A percentile compares a stretch with the other conserved stretches of the same genome.
These are phyloP conservation scores for Salix viminalis DNA, from an alignment of 345 rosid genomes.

Conservation along the genomic window DNA sequence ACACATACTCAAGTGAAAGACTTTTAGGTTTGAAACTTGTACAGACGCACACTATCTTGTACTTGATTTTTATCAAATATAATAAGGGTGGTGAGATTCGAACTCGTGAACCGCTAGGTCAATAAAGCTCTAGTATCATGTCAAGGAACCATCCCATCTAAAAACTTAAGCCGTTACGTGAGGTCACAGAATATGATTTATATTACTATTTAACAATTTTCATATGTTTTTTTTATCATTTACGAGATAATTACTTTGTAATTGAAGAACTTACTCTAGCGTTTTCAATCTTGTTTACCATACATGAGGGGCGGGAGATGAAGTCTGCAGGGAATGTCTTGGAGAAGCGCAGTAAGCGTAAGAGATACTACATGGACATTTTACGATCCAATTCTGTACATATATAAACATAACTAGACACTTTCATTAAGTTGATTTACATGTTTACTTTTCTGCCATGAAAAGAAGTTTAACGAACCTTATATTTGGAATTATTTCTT, in stretches of 20 bases:
- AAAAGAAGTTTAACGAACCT: not conserved
- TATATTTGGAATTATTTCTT: not conserved
- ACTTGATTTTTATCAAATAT: too few relatives aligned
- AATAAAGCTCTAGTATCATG: too few relatives aligned
- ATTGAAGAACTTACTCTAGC: not conserved
- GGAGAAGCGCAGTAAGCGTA: not conserved
- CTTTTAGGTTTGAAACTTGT: accelerated
- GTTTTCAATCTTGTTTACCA: not conserved
- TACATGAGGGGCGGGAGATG: not conserved
- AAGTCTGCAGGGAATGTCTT: not conserved
- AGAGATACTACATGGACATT: not conserved
- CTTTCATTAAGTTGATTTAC: not conserved
- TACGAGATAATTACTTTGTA: not conserved
- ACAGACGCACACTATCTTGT: too few relatives aligned
- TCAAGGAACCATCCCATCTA: too few relatives aligned
- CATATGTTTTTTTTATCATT: not conserved
- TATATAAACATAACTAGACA: too few relatives aligned
- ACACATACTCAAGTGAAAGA: accelerated
- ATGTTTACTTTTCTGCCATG: not conserved
- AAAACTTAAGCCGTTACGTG: too few relatives aligned
- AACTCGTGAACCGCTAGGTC: accelerated
- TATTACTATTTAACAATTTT: not conserved
- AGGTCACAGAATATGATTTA: too few relatives aligned
- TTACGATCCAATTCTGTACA: too few relatives aligned
- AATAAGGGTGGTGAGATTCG: too few relatives aligned